A percentile compares a stretch with the other conserved stretches of the same genome.
phyloP scores from a whole-genome alignment of 768 basidiomycete genomes.

The Amanita rubescens region DNA sequence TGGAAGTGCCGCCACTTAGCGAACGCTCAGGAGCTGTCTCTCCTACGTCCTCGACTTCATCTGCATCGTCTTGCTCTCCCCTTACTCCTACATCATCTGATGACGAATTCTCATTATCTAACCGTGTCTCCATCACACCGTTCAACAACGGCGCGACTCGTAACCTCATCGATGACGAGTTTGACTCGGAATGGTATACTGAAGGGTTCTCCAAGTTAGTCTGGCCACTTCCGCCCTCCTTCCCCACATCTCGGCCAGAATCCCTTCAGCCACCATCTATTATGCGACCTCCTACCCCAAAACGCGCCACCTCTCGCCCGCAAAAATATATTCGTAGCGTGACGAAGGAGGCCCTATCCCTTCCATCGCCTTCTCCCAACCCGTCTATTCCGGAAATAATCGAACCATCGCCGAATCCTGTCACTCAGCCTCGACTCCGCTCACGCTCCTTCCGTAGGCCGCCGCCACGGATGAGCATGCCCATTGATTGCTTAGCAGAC shows the following conservation, averaged over 20 bases:
- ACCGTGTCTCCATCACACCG: constrained; percentile 40
- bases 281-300: constrained; percentile 9
- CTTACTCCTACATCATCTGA: constrained; percentile 41
- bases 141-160: constrained; percentile 27
- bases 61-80: constrained; percentile 30
- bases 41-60: constrained; percentile 32
- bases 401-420: constrained; percentile 8
- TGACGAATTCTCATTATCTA: constrained; percentile 34
- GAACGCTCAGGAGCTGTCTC: constrained; percentile 21
- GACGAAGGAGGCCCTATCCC: constrained; percentile 30
- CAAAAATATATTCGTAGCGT: constrained; percentile 31
- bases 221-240: constrained; percentile 26
- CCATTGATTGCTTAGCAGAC: neutral
- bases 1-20: constrained; percentile 25
- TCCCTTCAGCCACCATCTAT: constrained; percentile 20
- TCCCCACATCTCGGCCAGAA: constrained; percentile 27
- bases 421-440: constrained; percentile 12
- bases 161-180: constrained; percentile 27
- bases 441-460: neutral
- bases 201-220: constrained; percentile 46
- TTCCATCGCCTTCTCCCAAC: constrained; percentile 14
- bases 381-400: constrained; percentile 15
- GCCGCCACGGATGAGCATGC: neutral
- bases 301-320: constrained; percentile 19
- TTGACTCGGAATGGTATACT: constrained; percentile 52